These are phyloP conservation scores for Ascomycota sp. DNA, from an alignment of 2,329 filamentous ascomycete genomes.

Conservation along the genomic window DNA sequence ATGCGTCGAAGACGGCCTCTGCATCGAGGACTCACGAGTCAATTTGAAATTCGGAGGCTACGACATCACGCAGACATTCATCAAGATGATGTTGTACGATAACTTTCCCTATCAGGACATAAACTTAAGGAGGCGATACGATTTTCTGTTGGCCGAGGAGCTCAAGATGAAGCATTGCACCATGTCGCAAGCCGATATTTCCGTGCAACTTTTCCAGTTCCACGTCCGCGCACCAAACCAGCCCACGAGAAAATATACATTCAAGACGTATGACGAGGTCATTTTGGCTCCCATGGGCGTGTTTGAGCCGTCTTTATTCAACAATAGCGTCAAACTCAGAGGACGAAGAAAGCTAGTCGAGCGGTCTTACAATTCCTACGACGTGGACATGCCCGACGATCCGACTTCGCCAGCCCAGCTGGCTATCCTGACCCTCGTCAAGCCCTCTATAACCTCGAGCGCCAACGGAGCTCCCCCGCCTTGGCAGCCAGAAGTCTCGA, in stretches of 20 bases:
- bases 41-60: constrained; percentile 85
- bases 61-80: constrained; percentile 82
- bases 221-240: constrained; percentile 73
- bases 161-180: constrained; percentile 85
- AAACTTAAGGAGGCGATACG: constrained; percentile 71
- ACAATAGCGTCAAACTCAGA: constrained; percentile 55
- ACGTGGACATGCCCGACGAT: constrained; percentile 68
- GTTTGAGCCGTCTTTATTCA: constrained; percentile 72
- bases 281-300: constrained; percentile 85
- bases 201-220: constrained; percentile 72
- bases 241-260: constrained; percentile 76
- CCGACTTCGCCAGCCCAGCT: constrained; percentile 68
- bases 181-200: constrained; percentile 73
- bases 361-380: constrained; percentile 82
- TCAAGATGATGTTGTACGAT: constrained; percentile 95
- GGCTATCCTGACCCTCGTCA: constrained; percentile 35
- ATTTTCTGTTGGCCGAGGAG: constrained; percentile 84
- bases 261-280: constrained; percentile 93
- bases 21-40: constrained; percentile 78
- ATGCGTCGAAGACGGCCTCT: constrained; percentile 90
- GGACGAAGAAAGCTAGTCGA: constrained; percentile 64
- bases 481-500: constrained; percentile 27
- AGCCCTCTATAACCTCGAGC: constrained; percentile 29
- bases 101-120: constrained; percentile 91
- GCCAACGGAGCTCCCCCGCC: constrained; percentile 20